Evolutionary conservation across 1,284 basidiomycete species (phyloP).

Genomic region (Cutaneotrichosporon cavernicola): DNA sequence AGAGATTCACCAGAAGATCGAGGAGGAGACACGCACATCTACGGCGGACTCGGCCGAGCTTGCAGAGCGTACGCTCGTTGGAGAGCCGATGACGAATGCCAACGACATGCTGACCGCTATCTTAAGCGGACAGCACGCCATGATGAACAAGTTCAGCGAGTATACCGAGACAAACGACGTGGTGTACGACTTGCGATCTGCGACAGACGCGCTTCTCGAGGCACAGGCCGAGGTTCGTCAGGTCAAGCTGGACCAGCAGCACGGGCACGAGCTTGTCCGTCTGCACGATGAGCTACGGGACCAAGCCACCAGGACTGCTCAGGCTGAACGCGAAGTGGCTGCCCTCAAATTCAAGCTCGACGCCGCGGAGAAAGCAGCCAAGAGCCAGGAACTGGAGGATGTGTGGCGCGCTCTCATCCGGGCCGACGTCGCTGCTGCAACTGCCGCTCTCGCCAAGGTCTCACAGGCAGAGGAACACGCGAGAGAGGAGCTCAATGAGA

Average conservation of each 20-base stretch:
- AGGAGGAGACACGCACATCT: slow-evolving; percentile 15
- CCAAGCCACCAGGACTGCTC: slow-evolving; percentile 3
- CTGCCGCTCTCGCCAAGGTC: slow-evolving; percentile 10
- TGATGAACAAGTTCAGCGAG: slow-evolving; percentile 22
- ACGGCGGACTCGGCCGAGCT: neutral
- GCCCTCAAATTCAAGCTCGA: neutral
- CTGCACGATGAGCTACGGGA: slow-evolving; percentile 14
- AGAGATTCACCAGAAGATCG: slow-evolving; percentile 19
- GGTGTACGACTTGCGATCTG: slow-evolving; percentile 19
- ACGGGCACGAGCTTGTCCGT: slow-evolving; percentile 5
- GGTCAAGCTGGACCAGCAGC: slow-evolving; percentile 11
- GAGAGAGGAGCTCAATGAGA: slow-evolving; percentile 13
- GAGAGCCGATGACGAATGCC: slow-evolving; percentile 3
- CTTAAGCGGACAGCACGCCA: slow-evolving; percentile 19
- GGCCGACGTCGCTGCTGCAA: slow-evolving; percentile 16
- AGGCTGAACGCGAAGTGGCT: slow-evolving; percentile 14
- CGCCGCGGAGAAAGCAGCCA: slow-evolving; percentile 3
- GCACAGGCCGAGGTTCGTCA: slow-evolving; percentile 15
- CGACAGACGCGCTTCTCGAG: slow-evolving; percentile 22
- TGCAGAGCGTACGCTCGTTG: slow-evolving; percentile 5
- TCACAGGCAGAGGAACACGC: slow-evolving; percentile 15
- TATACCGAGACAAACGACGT: slow-evolving; percentile 12
- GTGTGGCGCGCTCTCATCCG: slow-evolving; percentile 13
- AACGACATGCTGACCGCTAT: slow-evolving; percentile 20
- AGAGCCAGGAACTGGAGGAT: slow-evolving; percentile 19